Evolutionary conservation across 139 green algal species (phyloP).

Genomic region (Bryopsis sp.): DNA sequence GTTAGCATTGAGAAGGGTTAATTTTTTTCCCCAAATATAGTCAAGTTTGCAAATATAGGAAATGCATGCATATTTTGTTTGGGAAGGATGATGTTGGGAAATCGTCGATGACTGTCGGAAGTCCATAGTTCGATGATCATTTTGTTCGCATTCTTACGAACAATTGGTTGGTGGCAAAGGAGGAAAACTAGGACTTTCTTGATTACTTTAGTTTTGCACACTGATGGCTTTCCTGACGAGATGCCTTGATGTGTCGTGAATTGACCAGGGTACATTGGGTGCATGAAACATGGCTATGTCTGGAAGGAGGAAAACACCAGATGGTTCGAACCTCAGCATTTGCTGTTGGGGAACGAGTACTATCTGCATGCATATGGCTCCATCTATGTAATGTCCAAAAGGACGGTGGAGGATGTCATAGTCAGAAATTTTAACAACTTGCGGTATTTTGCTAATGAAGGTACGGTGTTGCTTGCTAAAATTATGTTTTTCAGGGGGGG

Average conservation of each 20-base stretch:
- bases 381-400: slow-evolving; percentile 25
- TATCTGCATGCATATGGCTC: slow-evolving; percentile 36
- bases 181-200: no score
- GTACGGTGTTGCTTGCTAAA: slow-evolving; percentile 1
- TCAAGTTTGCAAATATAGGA: no score
- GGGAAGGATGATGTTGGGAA: no score
- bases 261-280: slow-evolving; percentile 33
- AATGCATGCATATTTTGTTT: no score
- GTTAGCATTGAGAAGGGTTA: no score
- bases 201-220: no score
- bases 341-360: slow-evolving; percentile 29
- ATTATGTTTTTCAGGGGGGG: no score
- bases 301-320: slow-evolving; percentile 10
- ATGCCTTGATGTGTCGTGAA: no score
- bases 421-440: slow-evolving; percentile 19
- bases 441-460: slow-evolving; percentile 27
- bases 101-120: no score
- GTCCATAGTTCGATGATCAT: neutral
- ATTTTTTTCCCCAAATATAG: no score
- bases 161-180: neutral
- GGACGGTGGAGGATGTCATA: slow-evolving; percentile 21
- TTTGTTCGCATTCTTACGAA: neutral
- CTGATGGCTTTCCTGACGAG: no score
- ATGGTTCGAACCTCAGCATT: slow-evolving; percentile 29
- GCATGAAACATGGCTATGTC: slow-evolving; percentile 38